phyloP scores from a whole-genome alignment of 2,329 filamentous ascomycete genomes.

The Colletotrichum sp. region DNA sequence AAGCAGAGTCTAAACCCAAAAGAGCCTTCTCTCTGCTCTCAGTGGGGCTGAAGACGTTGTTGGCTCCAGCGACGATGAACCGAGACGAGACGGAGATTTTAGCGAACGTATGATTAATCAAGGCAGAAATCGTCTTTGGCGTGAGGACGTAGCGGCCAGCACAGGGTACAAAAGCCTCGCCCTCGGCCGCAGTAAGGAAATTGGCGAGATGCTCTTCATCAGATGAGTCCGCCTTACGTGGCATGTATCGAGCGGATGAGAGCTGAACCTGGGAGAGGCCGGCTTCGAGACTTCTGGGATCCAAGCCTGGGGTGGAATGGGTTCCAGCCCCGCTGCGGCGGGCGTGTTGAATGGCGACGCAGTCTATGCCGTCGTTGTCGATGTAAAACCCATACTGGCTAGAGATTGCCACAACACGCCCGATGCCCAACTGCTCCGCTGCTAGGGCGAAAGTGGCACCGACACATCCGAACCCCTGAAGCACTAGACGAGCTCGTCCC shows the following conservation, averaged over 20 bases:
- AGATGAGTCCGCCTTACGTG: not conserved
- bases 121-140: not conserved
- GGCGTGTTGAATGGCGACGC: not conserved
- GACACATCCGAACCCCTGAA: not conserved
- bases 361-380: not conserved
- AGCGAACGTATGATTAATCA: not conserved
- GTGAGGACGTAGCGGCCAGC: not conserved
- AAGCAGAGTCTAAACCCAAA: not conserved
- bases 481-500: not conserved
- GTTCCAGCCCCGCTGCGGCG: not conserved
- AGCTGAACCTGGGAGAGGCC: not conserved
- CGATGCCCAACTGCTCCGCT: not conserved
- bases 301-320: not conserved
- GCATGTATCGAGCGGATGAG: not conserved
- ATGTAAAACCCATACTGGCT: not conserved
- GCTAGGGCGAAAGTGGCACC: not conserved
- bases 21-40: not conserved
- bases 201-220: not conserved
- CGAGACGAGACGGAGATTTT: not conserved
- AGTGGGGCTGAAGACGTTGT: not conserved
- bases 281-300: not conserved
- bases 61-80: not conserved
- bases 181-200: not conserved
- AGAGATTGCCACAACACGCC: not conserved
- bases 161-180: not conserved